Base-by-base conservation (phyloP, 495 filamentous ascomycete species). In the Pyrenopolyporus hunteri region DNA sequence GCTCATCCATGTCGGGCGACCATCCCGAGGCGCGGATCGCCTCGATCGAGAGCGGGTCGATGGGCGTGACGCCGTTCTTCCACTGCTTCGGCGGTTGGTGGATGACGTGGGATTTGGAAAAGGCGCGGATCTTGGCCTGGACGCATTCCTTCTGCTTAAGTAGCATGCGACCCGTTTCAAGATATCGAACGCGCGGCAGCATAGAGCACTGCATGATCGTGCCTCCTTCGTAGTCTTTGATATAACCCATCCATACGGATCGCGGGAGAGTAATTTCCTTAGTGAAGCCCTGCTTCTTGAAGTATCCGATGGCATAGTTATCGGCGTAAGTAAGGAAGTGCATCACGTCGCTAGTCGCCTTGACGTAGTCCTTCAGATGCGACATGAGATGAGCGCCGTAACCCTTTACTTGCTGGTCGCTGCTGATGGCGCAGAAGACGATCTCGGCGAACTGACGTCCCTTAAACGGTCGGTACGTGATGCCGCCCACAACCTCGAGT, bases 161-260 rank as follows among this genome's bases (percentile, higher is more conserved):
- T 1, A 98, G 83, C 94, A 98, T 96, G 52, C 92, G 88, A n/a
- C 89, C 87, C 69, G 85, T 81, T 74, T 98, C 94, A 1, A 98
- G 85, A 73, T 98, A 98, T 48, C 95, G 90, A 50, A 97, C 93
- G 57, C 86, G 88, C 2, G 94, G 94, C 22, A 98, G 82, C 94
- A 98, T 98, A 40, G 89, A 89, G 73, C 94, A 98, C 75, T 98
- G 94, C 94, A 98, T 98, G 63, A 98, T 96, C 0, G 94, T 98
- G 36, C 94, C 94, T 23, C 94, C 94, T 76, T 98, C 94, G 74
- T 98, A 98, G 74, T 98, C 94, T 74, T 98, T 98, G 73, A 98
- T 98, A 70, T 97, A 98, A 23, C 94, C 94, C 95, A 98, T 98
- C 94, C 94, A 98, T 13, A 90, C 87, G 6, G 87, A 84, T 68